Evolutionary conservation across 176 grass and related monocot genomes (phyloP), one percentile per base, ranked within the genome.

Genomic region (Zizania latifolia): DNA sequence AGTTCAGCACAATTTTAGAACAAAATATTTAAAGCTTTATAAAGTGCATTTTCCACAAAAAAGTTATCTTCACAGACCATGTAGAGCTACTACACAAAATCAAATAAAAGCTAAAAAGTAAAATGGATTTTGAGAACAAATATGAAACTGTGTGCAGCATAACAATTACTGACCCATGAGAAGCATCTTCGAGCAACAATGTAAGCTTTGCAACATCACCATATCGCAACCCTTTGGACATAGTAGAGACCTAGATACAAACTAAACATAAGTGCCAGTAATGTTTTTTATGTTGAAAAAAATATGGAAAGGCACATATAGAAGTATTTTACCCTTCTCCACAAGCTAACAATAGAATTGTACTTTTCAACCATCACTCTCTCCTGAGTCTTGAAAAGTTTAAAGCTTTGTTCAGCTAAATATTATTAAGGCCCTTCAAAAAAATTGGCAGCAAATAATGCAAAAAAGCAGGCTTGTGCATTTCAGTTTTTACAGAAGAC

Each of bases 311-410:
- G 19, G 63, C 14, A 31, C 10, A 83, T 78, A 16, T 43, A 62
- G 61, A 72, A 81, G 27, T 30, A 35, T 74, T 84, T 85, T 90
- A 97, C 91, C 82, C 91, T 87, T 84, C 89, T 94, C 95, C 95
- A 98, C 76, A 98, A 64, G 75, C 80, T 88, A 61, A 94, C 58
- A 71, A 98, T 75, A 56, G 91, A 46, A 76, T 92, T 98, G 79
- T 99, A 99, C 53, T 99, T 99, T 61, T 99, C 95, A 75, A 99
- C 71, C 86, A 99, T 79, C 6, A 36, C 4, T 35, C 72, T 86
- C 72, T 99, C 91, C 29, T 82, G 77, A 72, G 86, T 71, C 72
- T 99, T 99, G 73, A 99, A 92, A 69, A 92, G 65, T 58, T 88
- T 92, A 75, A 92, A 99, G 32, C 91, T 78, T 68, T 72, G 82